A percentile compares a stretch with the other conserved stretches of the same genome.
phyloP scores from a whole-genome alignment of 1,139 yeast genomes.

The Arxiozyma slooffiae region DNA sequence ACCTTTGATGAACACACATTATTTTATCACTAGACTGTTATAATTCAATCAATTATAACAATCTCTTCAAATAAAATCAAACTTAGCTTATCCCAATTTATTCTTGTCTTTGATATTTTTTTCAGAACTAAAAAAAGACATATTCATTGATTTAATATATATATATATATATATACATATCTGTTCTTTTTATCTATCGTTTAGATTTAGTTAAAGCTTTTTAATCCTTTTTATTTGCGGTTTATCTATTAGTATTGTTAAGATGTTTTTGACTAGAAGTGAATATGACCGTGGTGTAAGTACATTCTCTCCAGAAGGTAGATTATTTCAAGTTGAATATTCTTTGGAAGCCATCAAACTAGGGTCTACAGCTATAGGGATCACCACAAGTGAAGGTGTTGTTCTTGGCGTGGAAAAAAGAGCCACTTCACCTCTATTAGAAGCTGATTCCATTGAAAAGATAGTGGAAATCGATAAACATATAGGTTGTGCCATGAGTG shows the following conservation, averaged over 20 bases:
- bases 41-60: not conserved
- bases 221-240: too few species aligned
- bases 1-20: not conserved
- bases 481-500: slow-evolving; percentile 98
- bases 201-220: too few species aligned
- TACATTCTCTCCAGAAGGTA: slow-evolving; percentile 97
- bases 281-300: slow-evolving; percentile 99
- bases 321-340: slow-evolving; percentile 96
- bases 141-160: not conserved
- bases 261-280: slow-evolving; percentile 93
- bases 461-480: slow-evolving; percentile 90
- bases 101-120: too few species aligned
- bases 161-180: too few species aligned
- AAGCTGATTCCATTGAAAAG: slow-evolving; percentile 88
- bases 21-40: too few species aligned
- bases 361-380: slow-evolving; percentile 94
- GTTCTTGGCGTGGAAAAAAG: slow-evolving; percentile 94
- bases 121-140: not conserved
- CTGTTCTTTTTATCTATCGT: not conserved
- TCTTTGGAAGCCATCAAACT: slow-evolving; percentile 93
- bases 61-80: not conserved
- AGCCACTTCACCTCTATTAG: slow-evolving; percentile 85
- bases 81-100: too few species aligned
- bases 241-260: not conserved
- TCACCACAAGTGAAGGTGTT: slow-evolving; percentile 93